Evolutionary conservation across 2,329 filamentous ascomycete species (phyloP).

Genomic region (Cercospora janseana): DNA sequence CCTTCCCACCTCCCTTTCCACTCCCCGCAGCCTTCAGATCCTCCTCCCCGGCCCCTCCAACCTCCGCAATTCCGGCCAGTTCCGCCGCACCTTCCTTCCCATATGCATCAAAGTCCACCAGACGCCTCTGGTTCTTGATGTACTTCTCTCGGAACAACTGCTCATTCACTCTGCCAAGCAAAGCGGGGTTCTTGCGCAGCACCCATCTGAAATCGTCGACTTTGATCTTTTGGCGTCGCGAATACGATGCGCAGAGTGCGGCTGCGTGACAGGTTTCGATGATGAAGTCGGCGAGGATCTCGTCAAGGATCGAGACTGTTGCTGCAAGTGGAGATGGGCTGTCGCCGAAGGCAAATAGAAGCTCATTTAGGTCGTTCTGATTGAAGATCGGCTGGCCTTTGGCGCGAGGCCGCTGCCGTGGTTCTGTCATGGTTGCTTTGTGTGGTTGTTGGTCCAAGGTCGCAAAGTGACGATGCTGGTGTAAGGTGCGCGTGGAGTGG

Average conservation of each 20-base stretch:
- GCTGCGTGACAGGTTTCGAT: constrained; percentile 91
- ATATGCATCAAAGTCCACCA: constrained; percentile 66
- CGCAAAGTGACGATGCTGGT: neutral
- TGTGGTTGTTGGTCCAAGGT: neutral
- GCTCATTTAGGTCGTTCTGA: constrained; percentile 44
- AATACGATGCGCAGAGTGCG: constrained; percentile 78
- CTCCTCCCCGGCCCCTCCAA: constrained; percentile 51
- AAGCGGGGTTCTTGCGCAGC: constrained; percentile 77
- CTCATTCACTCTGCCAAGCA: constrained; percentile 86
- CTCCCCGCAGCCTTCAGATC: constrained; percentile 37
- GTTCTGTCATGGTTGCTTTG: constrained; percentile 50
- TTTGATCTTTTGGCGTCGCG: constrained; percentile 93
- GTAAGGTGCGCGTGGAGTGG: neutral
- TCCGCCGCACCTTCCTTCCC: constrained; percentile 50
- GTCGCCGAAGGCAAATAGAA: constrained; percentile 80
- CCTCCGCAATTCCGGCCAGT: constrained; percentile 57
- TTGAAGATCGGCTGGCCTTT: constrained; percentile 49
- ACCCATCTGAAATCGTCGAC: constrained; percentile 97
- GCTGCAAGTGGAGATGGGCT: constrained; percentile 70
- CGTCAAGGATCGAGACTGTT: constrained; percentile 84
- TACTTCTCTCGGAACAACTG: constrained; percentile 84
- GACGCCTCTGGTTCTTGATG: constrained; percentile 78
- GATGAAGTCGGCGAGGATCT: constrained; percentile 95
- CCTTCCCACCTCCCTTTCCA: constrained; percentile 21
- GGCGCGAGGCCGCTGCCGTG: constrained; percentile 48